Conservation (phyloP, 1,284 basidiomycete genomes). For the Leucoagaricus sp. region DNA sequence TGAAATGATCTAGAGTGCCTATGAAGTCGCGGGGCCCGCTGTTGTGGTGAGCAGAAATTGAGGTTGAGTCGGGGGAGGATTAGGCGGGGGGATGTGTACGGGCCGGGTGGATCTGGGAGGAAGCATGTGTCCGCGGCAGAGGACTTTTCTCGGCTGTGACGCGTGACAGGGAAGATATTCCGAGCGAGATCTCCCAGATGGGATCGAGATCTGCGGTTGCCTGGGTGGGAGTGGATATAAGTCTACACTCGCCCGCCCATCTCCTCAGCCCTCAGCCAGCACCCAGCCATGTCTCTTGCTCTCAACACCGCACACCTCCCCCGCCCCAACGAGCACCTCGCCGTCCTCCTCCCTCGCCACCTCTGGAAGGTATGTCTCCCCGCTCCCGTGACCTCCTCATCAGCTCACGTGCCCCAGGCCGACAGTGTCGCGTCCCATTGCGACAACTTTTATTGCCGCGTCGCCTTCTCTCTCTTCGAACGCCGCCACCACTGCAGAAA, state of each 20-base stretch:
- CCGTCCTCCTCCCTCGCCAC: slow-evolving; percentile 64
- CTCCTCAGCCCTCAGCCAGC: slow-evolving; percentile 27
- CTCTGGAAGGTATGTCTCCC: slow-evolving; percentile 66
- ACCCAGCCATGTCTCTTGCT: slow-evolving; percentile 24
- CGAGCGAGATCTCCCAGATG: slow-evolving; percentile 17
- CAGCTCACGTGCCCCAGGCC: slow-evolving; percentile 41
- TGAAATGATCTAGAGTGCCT: no score
- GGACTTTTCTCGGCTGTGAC: slow-evolving; percentile 14
- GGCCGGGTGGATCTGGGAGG: slow-evolving; percentile 10
- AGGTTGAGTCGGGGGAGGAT: no score
- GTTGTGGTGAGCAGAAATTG: background rate
- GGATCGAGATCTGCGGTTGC: slow-evolving; percentile 12
- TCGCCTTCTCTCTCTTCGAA: slow-evolving; percentile 64
- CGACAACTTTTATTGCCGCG: slow-evolving; percentile 70
- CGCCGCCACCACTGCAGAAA: slow-evolving; percentile 81
- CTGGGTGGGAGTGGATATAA: slow-evolving; percentile 10
- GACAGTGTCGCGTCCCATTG: slow-evolving; percentile 62
- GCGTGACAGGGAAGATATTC: slow-evolving; percentile 19
- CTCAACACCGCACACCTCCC: slow-evolving; percentile 14
- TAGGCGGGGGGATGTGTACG: background rate
- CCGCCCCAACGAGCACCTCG: slow-evolving; percentile 70
- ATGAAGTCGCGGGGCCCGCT: background rate
- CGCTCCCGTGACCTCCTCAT: background rate
- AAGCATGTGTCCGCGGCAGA: slow-evolving; percentile 14
- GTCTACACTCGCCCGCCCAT: slow-evolving; percentile 25